Conservation (phyloP, 768 basidiomycete species). For the Russula dissimulans region DNA sequence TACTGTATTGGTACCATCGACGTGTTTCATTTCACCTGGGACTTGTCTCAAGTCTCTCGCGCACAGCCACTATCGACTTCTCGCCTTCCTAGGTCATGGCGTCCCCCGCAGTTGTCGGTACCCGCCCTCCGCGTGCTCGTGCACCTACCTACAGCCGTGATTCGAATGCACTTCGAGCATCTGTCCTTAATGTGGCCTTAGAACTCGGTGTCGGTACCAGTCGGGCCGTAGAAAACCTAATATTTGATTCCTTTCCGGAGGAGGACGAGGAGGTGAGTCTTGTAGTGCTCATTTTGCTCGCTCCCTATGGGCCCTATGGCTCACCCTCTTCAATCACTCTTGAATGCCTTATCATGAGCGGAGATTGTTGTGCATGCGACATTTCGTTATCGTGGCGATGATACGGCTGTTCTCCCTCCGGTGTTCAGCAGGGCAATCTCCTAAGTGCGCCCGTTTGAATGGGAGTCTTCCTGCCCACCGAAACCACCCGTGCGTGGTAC, state of each 20-base stretch:
- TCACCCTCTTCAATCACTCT: too few species aligned
- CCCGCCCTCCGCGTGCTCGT: constrained; percentile 3
- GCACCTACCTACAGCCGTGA: constrained; percentile 29
- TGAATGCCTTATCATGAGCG: not conserved
- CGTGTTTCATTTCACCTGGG: not conserved
- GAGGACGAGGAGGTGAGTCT: constrained; percentile 37
- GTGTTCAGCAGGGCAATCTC: not conserved
- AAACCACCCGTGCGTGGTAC: too few species aligned
- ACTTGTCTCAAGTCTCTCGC: not conserved
- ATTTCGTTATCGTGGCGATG: not conserved
- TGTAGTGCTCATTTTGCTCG: not conserved
- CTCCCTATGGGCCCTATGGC: not conserved
- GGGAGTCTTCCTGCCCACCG: too few species aligned
- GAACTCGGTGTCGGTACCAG: constrained; percentile 55
- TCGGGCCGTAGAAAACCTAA: constrained; percentile 57
- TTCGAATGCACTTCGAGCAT: constrained; percentile 56
- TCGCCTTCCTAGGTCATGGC: not conserved
- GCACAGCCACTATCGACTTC: not conserved
- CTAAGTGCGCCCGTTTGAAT: not conserved
- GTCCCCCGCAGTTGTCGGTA: not conserved
- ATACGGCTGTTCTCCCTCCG: not conserved
- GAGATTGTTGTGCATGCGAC: not conserved
- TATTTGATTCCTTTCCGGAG: constrained; percentile 53
- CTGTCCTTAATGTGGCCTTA: constrained; percentile 65
- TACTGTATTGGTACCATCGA: not conserved